Conservation (phyloP, 2,329 filamentous ascomycete genomes). For the Xylaria sp. region DNA sequence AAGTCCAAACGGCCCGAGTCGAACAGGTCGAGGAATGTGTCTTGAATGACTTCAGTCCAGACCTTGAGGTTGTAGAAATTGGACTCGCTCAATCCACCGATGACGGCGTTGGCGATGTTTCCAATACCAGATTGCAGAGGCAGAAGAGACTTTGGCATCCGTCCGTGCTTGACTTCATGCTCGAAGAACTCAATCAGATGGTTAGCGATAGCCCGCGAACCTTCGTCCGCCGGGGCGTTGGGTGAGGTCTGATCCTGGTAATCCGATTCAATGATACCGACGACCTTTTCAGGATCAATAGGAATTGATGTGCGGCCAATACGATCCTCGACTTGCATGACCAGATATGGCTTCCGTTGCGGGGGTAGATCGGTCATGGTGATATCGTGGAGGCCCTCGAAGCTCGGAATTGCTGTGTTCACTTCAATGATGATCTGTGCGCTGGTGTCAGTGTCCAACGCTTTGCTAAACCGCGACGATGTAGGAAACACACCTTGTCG, state of each 20-base stretch:
- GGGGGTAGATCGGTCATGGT: constrained; percentile 87
- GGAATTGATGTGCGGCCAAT: constrained; percentile 85
- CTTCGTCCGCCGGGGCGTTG: constrained; percentile 77
- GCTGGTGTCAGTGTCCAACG: background rate
- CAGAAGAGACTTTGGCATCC: constrained; percentile 76
- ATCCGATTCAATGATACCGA: constrained; percentile 83
- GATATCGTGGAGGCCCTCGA: constrained; percentile 90
- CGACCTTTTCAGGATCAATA: constrained; percentile 81
- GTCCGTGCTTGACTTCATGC: constrained; percentile 80
- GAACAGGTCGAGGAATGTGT: constrained; percentile 91
- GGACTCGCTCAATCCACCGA: constrained; percentile 79
- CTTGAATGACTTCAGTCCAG: constrained; percentile 92
- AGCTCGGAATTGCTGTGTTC: constrained; percentile 83
- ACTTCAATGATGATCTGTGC: constrained; percentile 82
- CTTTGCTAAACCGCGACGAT: background rate
- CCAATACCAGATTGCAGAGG: constrained; percentile 89
- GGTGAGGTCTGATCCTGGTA: constrained; percentile 77
- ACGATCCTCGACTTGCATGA: constrained; percentile 84
- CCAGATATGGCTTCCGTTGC: constrained; percentile 79
- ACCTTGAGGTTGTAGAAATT: constrained; percentile 89
- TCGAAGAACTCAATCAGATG: constrained; percentile 85
- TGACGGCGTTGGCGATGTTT: constrained; percentile 91
- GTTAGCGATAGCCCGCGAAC: constrained; percentile 72
- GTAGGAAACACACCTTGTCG: constrained; percentile 66
- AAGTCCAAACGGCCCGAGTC: constrained; percentile 88